Evolutionary conservation across 1,284 basidiomycete genomes (phyloP).

Genomic region (Mycena citricolor): DNA sequence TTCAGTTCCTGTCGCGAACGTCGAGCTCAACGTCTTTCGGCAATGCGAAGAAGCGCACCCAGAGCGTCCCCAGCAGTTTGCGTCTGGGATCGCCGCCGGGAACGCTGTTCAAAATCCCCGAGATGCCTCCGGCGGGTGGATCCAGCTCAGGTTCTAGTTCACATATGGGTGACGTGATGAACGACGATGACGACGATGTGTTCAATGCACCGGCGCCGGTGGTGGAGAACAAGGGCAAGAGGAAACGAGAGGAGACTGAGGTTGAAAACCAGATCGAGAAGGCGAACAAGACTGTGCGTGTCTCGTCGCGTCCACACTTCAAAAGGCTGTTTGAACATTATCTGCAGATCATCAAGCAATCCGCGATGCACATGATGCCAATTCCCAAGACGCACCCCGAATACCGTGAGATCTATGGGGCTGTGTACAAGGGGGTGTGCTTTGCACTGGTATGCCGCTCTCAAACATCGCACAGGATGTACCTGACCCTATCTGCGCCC

Average conservation of each 20-base stretch:
- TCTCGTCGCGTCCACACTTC: background rate
- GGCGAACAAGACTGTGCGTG: conserved; percentile 22
- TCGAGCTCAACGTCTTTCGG: conserved; percentile 31
- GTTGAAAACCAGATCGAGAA: conserved; percentile 22
- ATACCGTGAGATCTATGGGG: conserved; percentile 20
- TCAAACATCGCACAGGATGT: background rate
- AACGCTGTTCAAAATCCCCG: conserved; percentile 51
- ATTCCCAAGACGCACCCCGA: conserved; percentile 23
- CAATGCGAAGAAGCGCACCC: conserved; percentile 27
- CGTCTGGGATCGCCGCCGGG: conserved; percentile 31
- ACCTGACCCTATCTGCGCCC: no score
- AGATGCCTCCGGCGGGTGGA: conserved; percentile 35
- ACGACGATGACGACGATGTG: conserved; percentile 42
- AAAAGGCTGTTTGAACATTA: background rate
- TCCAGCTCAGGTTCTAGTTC: no score
- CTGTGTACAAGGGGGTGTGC: conserved; percentile 19
- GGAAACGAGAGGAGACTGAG: conserved; percentile 22
- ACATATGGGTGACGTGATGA: conserved; percentile 29
- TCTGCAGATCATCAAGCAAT: conserved; percentile 22
- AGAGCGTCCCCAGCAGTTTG: conserved; percentile 30
- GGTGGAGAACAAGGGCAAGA: conserved; percentile 30
- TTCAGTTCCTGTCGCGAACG: conserved; percentile 30
- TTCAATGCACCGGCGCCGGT: conserved; percentile 46
- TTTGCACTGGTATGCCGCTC: conserved; percentile 17
- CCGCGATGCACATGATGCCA: conserved; percentile 10